phyloP scores from a whole-genome alignment of 2,329 filamentous ascomycete genomes.

The Curvularia eragrostidis region DNA sequence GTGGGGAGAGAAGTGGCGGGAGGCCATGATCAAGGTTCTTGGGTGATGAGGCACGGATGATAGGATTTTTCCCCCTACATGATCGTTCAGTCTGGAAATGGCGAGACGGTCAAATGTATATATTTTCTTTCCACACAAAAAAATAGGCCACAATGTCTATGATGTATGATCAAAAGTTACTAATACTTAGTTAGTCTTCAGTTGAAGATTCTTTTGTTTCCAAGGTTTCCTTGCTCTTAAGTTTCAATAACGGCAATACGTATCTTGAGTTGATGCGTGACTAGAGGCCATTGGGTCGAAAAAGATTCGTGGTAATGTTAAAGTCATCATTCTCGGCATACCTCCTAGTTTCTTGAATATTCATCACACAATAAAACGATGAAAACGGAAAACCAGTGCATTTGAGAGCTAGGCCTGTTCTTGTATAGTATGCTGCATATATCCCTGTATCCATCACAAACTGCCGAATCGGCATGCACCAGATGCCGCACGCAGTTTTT shows the following conservation, averaged over 20 bases:
- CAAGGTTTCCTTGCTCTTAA: not conserved
- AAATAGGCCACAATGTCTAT: not conserved
- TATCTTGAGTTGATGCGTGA: not conserved
- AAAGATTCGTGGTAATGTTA: too few relatives aligned
- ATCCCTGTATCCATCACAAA: not conserved
- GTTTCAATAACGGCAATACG: not conserved
- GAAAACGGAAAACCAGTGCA: not conserved
- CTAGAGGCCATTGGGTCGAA: not conserved
- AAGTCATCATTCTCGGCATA: not conserved
- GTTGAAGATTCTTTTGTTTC: not conserved
- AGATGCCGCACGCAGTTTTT: not conserved
- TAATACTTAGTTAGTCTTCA: not conserved
- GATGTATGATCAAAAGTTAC: not conserved
- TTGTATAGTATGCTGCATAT: not conserved
- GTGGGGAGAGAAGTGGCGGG: slow-evolving; percentile 69
- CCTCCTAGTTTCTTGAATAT: not conserved
- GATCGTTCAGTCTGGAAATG: not conserved
- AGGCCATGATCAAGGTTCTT: slow-evolving; percentile 61
- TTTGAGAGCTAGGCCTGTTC: not conserved
- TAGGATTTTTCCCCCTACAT: not conserved
- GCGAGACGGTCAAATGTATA: not conserved
- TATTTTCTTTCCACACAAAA: not conserved
- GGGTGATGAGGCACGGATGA: slow-evolving; percentile 13
- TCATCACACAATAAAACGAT: not conserved
- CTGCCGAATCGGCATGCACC: not conserved